A percentile compares a stretch with the other conserved stretches of the same genome.
phyloP scores from a whole-genome alignment of 2,329 filamentous ascomycete species.

The Fragosphaeria purpurea region DNA sequence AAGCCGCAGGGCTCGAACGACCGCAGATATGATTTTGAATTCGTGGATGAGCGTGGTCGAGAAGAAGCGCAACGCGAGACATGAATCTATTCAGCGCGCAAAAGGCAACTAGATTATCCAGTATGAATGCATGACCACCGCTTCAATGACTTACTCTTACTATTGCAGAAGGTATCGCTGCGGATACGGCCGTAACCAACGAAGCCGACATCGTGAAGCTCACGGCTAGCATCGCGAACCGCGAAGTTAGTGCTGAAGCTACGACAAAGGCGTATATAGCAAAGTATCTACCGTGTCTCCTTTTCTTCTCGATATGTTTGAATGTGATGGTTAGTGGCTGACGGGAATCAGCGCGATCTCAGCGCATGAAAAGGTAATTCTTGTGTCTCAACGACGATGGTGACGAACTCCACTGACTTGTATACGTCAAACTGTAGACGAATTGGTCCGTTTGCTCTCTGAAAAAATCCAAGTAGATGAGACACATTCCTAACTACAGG shows the following conservation, averaged over 20 bases:
- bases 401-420: too few relatives aligned
- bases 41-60: conserved; percentile 5
- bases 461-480: neutral
- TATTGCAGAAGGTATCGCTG: too few relatives aligned
- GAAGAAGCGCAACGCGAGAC: neutral
- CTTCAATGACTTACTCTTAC: too few relatives aligned
- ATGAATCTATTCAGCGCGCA: neutral
- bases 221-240: neutral
- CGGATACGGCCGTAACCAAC: neutral
- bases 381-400: too few relatives aligned
- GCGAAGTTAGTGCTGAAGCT: neutral
- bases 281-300: neutral
- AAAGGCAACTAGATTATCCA: neutral
- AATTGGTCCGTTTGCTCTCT: neutral
- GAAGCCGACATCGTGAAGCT: neutral
- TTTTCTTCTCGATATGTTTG: too few relatives aligned
- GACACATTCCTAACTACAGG: neutral
- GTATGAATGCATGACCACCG: neutral
- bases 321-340: too few relatives aligned
- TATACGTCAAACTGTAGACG: too few relatives aligned
- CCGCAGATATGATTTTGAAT: too few relatives aligned
- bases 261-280: conserved; percentile 3
- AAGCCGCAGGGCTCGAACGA: too few relatives aligned
- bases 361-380: conserved; percentile 2
- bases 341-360: conserved; percentile 21